Conservation (phyloP, 306 rosid species). For the Rubus parviflorus region DNA sequence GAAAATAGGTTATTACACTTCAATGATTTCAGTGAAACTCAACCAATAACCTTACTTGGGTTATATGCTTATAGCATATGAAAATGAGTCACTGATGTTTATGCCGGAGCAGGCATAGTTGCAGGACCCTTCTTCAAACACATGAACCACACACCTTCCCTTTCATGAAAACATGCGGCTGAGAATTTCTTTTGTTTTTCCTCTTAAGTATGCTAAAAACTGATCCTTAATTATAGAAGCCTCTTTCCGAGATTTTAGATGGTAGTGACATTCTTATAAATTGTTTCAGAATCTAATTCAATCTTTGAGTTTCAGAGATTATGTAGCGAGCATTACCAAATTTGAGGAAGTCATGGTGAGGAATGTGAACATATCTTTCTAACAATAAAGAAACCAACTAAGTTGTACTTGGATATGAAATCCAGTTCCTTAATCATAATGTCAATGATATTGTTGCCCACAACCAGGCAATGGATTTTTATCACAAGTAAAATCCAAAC, state of each 20-base stretch:
- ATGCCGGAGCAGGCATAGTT: not conserved
- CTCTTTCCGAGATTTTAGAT: not conserved
- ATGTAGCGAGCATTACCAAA: not conserved
- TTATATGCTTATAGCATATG: not conserved
- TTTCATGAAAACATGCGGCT: not conserved
- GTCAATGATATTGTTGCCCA: not conserved
- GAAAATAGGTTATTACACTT: no score
- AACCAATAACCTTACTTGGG: not conserved
- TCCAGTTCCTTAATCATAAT: conserved; percentile 1
- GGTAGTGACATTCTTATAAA: not conserved
- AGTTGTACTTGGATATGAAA: not conserved
- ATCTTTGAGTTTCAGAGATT: not conserved
- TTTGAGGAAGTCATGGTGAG: not conserved
- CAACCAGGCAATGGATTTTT: not conserved
- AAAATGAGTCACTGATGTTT: not conserved
- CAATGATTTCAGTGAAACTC: not conserved
- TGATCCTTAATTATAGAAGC: not conserved
- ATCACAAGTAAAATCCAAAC: not conserved
- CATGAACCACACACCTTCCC: not conserved
- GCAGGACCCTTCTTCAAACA: conserved; percentile 7
- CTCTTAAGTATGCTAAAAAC: not conserved
- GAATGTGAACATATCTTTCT: not conserved
- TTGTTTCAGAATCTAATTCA: not conserved
- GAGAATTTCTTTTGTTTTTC: not conserved
- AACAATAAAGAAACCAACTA: not conserved